Percentiles rank a stretch among this genome's conserved stretches.
phyloP scores from a whole-genome alignment of 192 early-diverging fungal genomes.

The Backusella australiensis region DNA sequence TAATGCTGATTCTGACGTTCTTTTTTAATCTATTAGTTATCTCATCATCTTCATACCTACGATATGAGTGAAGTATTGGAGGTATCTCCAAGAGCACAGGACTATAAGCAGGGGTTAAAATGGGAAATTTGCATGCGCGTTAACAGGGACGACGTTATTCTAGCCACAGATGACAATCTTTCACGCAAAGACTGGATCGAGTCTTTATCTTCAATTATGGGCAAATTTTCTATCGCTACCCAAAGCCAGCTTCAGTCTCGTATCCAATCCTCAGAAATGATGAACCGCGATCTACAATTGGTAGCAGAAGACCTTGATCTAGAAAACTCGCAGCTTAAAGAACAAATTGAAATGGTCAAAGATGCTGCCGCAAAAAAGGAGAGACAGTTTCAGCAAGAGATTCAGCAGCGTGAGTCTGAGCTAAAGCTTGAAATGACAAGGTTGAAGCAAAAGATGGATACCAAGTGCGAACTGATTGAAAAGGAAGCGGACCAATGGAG shows the following conservation, averaged over 20 bases:
- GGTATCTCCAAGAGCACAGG: conserved; percentile 41
- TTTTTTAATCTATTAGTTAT: conserved; percentile 20
- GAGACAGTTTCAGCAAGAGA: neutral
- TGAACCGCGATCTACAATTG: conserved; percentile 24
- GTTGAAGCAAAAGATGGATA: conserved; percentile 18
- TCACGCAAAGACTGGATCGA: conserved; percentile 49
- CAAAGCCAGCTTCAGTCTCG: conserved; percentile 43
- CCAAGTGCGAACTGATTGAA: conserved; percentile 21
- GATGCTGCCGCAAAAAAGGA: conserved; percentile 14
- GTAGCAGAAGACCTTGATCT: conserved; percentile 19
- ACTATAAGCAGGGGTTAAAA: conserved; percentile 39
- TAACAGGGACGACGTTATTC: conserved; percentile 43
- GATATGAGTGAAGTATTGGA: conserved; percentile 51
- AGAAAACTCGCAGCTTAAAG: conserved; percentile 9
- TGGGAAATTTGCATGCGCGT: conserved; percentile 49
- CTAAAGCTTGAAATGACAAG: conserved; percentile 25
- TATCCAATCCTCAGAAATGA: conserved; percentile 27
- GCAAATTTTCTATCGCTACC: conserved; percentile 42
- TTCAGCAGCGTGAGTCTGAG: neutral
- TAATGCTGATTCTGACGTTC: neutral
- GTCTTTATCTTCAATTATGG: conserved; percentile 48
- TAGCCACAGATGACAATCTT: conserved; percentile 45
- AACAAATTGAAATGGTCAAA: conserved; percentile 15
- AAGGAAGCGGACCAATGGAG: conserved; percentile 14
- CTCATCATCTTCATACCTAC: conserved; percentile 42